These are phyloP conservation scores for Adansonia madagascariensis DNA, from an alignment of 441 rosid species.

Conservation along the genomic window DNA sequence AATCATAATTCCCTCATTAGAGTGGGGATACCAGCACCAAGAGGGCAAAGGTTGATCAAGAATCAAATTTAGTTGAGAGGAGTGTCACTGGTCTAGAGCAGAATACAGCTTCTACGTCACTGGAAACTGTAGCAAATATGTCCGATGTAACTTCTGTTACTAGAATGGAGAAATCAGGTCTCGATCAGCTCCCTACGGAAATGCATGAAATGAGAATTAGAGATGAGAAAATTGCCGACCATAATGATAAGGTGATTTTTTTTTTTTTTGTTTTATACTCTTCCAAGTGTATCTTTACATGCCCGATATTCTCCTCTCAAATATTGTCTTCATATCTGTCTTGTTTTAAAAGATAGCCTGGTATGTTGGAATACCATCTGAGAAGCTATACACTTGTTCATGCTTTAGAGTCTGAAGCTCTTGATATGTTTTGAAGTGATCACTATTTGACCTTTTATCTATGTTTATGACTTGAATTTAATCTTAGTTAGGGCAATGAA, in stretches of 20 bases:
- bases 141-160: slow-evolving; percentile 44
- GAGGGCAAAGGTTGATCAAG: slow-evolving; percentile 80
- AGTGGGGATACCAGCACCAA: slow-evolving; percentile 73
- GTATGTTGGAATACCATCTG: neutral
- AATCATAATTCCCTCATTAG: slow-evolving; percentile 39
- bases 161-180: slow-evolving; percentile 42
- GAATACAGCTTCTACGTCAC: slow-evolving; percentile 54
- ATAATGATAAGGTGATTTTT: slow-evolving; percentile 62
- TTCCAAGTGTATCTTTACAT: neutral
- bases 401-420: neutral
- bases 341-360: neutral
- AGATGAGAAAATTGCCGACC: slow-evolving; percentile 53
- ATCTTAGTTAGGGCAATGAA: neutral
- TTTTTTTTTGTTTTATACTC: neutral
- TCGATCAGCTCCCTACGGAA: slow-evolving; percentile 67
- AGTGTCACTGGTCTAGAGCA: slow-evolving; percentile 51
- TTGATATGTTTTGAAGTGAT: neutral
- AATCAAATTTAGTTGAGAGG: slow-evolving; percentile 52
- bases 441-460: neutral
- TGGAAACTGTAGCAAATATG: slow-evolving; percentile 57
- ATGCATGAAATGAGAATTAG: slow-evolving; percentile 64
- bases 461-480: neutral
- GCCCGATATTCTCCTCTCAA: neutral
- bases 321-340: neutral
- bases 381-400: neutral